These are phyloP conservation scores for Exophiala viscosa DNA, from an alignment of 2,329 filamentous ascomycete genomes.

Conservation along the genomic window DNA sequence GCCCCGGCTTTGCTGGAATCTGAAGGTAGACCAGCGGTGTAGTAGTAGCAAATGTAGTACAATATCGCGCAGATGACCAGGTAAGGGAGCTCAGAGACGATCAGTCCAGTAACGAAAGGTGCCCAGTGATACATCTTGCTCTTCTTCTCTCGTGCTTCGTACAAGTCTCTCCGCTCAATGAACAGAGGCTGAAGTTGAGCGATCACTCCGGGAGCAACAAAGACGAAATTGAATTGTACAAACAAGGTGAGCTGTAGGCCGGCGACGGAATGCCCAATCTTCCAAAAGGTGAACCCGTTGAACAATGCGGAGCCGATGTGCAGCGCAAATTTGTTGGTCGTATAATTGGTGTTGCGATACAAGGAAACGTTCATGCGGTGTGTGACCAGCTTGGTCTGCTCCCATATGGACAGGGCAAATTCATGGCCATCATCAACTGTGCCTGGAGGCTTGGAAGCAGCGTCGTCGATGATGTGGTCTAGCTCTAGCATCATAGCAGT, in stretches of 20 bases:
- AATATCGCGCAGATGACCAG: slow-evolving; percentile 60
- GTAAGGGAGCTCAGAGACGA: slow-evolving; percentile 66
- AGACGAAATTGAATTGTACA: slow-evolving; percentile 60
- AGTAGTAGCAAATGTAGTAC: slow-evolving; percentile 73
- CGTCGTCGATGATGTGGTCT: slow-evolving; percentile 54
- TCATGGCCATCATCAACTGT: slow-evolving; percentile 48
- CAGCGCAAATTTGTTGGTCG: slow-evolving; percentile 60
- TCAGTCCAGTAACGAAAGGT: slow-evolving; percentile 66
- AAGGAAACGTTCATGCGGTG: slow-evolving; percentile 63
- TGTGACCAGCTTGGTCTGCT: slow-evolving; percentile 63
- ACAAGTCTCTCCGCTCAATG: slow-evolving; percentile 65
- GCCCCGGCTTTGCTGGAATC: slow-evolving; percentile 44
- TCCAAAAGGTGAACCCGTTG: slow-evolving; percentile 60
- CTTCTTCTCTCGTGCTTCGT: slow-evolving; percentile 64
- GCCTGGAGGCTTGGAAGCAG: slow-evolving; percentile 41
- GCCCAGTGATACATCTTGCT: slow-evolving; percentile 71
- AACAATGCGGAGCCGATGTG: slow-evolving; percentile 51
- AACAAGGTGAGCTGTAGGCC: slow-evolving; percentile 73
- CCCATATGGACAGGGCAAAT: slow-evolving; percentile 61
- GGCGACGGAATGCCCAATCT: slow-evolving; percentile 59
- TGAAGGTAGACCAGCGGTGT: slow-evolving; percentile 61
- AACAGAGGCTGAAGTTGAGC: slow-evolving; percentile 61
- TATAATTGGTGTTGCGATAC: slow-evolving; percentile 64
- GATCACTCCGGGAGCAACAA: slow-evolving; percentile 47
- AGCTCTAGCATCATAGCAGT: slow-evolving; percentile 59